Base-by-base conservation (phyloP, 305 asterid genomes). In the Vinca major region DNA sequence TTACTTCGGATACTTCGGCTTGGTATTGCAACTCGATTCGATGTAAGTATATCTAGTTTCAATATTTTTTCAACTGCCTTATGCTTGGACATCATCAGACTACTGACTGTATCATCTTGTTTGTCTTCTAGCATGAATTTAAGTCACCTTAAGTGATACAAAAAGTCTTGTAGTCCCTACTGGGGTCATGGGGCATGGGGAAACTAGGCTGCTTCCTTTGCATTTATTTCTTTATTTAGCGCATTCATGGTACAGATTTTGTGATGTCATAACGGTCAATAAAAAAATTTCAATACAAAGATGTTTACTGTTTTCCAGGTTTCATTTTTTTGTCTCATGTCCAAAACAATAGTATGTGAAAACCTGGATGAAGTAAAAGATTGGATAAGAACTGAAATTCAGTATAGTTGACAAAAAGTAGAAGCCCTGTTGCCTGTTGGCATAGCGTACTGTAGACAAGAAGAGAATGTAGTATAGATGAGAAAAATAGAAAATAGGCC, bases 21-120 rank as follows among this genome's bases (percentile, higher is more conserved):
- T 78, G 93, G 94, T 64, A 86, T 92, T 77, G 98, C 97, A 51
- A 84, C 90, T 68, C 80, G 95, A 75, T 85, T 80, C 79, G 98
- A 92, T 85, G 98, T 90, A 78, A 78, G 98, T 81, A 61, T 7
- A 14, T n/a, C 37, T 40, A 13, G 40, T 45, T 43, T 44, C 9
- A 53, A 26, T 37, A 33, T 47, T 20, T 21, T 4, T 73, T 45
- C 50, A 19, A 16, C 49, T 33, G 48, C 21, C 37, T 14, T 61
- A 39, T 73, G 21, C 41, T 33, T 48, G 40, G 75, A 57, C 47
- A n/a, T 37, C 36, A 62, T 49, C 26, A 17, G 0, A 54, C 14
- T 33, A 53, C 62, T 58, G 37, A 13, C 65, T 12, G 52, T 62
- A 13, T 53, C 61, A 36, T 61, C 52, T 14, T 12, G 2, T 43